Conservation (phyloP, 345 rosid species). For the Firmiana major region DNA sequence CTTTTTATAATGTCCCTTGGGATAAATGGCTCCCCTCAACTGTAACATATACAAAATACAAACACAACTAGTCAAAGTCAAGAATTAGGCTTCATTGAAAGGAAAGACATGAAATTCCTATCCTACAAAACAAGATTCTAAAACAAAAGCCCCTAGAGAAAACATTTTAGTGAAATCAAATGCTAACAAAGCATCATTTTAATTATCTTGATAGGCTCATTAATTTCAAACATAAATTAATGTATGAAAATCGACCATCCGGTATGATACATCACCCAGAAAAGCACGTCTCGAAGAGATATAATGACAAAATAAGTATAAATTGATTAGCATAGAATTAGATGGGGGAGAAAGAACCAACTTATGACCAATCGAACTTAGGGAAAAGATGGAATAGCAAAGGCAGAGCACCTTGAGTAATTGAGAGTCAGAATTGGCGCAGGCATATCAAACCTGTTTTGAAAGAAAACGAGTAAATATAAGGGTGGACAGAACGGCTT, state of each 20-base stretch:
- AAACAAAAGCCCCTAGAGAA: not conserved
- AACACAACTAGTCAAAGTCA: not conserved
- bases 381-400: not conserved
- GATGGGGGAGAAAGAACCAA: not conserved
- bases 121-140: not conserved
- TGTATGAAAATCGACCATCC: not conserved
- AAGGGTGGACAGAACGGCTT: not conserved
- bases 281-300: too few species aligned
- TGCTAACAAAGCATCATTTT: not conserved
- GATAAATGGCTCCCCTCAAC: slow-evolving; percentile 80
- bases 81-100: not conserved
- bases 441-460: slow-evolving; percentile 87
- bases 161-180: not conserved
- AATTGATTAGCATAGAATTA: not conserved
- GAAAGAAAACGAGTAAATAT: not conserved
- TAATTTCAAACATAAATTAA: not conserved
- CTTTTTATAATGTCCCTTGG: slow-evolving; percentile 39
- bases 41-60: slow-evolving; percentile 21
- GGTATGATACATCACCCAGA: not conserved
- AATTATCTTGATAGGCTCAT: not conserved
- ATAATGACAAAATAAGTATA: not conserved
- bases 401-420: slow-evolving; percentile 61
- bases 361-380: not conserved
- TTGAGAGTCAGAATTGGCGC: slow-evolving; percentile 85
- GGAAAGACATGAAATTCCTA: not conserved